phyloP scores from a whole-genome alignment of 768 basidiomycete genomes.

The Russula sp. region DNA sequence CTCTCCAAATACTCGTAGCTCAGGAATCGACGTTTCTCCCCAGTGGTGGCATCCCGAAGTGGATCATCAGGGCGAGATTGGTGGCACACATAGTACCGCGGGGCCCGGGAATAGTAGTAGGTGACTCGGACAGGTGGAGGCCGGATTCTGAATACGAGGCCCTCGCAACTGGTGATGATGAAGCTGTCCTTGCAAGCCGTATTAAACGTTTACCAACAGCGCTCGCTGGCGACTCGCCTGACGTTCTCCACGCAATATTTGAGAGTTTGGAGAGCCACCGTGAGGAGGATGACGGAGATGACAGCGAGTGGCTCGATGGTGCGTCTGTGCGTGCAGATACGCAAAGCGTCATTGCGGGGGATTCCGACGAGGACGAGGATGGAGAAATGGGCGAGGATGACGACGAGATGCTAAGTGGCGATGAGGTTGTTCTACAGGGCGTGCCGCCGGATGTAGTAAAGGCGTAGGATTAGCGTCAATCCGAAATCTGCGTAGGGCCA shows the following conservation, averaged over 20 bases:
- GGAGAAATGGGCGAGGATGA: constrained; percentile 12
- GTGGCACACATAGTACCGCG: background rate
- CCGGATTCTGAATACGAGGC: background rate
- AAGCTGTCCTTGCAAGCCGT: background rate
- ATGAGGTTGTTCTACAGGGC: constrained; percentile 7
- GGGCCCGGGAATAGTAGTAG: no score
- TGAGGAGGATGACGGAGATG: constrained; percentile 11
- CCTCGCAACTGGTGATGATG: background rate
- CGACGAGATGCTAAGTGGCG: constrained; percentile 10
- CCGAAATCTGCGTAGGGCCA: background rate
- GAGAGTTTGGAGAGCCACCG: background rate
- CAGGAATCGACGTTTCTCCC: background rate
- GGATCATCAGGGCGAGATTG: background rate
- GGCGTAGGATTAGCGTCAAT: background rate
- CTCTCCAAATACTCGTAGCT: background rate
- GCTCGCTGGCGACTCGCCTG: background rate
- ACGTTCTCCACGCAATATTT: background rate
- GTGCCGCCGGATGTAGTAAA: background rate
- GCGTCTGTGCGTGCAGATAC: constrained; percentile 13
- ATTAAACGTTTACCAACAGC: background rate
- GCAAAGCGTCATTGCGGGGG: constrained; percentile 4
- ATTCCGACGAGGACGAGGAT: constrained; percentile 7
- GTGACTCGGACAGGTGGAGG: background rate
- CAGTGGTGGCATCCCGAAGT: background rate
- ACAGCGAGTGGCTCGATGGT: constrained; percentile 12